These are phyloP conservation scores for Hemisphaericaspora xylanilytica DNA, from an alignment of 1,139 yeast genomes.

Conservation along the genomic window DNA sequence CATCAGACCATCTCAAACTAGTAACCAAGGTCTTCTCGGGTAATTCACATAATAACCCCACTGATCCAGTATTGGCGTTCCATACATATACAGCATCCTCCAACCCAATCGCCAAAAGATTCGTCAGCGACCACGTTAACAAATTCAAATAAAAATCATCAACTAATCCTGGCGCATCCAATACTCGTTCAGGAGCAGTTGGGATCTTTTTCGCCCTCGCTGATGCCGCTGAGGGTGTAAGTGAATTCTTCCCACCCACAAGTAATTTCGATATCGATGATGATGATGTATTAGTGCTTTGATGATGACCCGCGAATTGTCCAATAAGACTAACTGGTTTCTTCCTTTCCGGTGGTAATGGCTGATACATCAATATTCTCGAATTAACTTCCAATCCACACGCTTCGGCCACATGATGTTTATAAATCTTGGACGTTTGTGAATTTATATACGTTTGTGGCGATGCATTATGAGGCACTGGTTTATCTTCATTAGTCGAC, in stretches of 20 bases:
- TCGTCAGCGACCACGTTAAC: conserved; percentile 83
- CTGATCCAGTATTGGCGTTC: conserved; percentile 87
- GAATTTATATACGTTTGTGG: conserved; percentile 61
- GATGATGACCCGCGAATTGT: conserved; percentile 13
- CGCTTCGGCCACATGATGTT: conserved; percentile 88
- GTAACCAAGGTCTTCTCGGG: conserved; percentile 54
- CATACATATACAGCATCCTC: conserved; percentile 85
- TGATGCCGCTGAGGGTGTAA: conserved; percentile 48
- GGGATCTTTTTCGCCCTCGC: conserved; percentile 72
- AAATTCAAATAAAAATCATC: conserved; percentile 92
- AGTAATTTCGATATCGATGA: conserved; percentile 20
- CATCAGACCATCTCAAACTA: conserved; percentile 88
- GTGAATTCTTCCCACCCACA: conserved; percentile 13
- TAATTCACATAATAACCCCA: conserved; percentile 66
- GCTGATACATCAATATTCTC: conserved; percentile 83
- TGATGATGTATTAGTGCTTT: conserved; percentile 16
- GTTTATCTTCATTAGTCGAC: conserved; percentile 21
- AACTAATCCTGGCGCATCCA: conserved; percentile 93
- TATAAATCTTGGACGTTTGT: conserved; percentile 69
- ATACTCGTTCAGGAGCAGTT: conserved; percentile 85
- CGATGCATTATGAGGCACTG: conserved; percentile 44
- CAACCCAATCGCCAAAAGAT: conserved; percentile 85
- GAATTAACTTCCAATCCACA: conserved; percentile 87
- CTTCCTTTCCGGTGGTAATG: conserved; percentile 75
- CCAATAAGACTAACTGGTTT: conserved; percentile 53